phyloP scores from a whole-genome alignment of 1,139 yeast genomes.

The Candida glucosophila region DNA sequence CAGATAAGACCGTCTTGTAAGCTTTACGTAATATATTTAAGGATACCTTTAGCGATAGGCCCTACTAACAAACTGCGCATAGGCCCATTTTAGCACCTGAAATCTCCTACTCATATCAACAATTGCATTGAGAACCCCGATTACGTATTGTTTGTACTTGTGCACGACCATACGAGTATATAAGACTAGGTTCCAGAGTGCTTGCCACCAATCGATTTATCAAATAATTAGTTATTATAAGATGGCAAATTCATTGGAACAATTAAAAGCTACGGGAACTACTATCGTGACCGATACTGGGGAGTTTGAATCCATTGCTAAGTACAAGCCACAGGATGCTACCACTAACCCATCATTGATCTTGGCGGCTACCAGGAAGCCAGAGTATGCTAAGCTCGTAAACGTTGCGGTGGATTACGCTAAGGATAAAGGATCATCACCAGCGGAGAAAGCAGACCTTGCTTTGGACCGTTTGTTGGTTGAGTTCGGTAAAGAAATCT shows the following conservation, averaged over 20 bases:
- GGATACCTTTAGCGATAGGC: no score
- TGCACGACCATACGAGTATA: no score
- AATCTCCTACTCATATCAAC: no score
- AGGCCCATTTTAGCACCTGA: no score
- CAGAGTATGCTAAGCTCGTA: slow-evolving; percentile 81
- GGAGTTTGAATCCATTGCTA: slow-evolving; percentile 95
- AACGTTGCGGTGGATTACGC: slow-evolving; percentile 89
- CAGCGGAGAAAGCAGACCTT: slow-evolving; percentile 43
- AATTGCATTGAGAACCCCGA: no score
- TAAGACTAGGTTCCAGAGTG: no score
- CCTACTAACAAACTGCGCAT: no score
- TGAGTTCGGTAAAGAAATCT: slow-evolving; percentile 91
- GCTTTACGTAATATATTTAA: no score
- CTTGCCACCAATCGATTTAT: no score
- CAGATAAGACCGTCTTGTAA: no score
- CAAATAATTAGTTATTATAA: no score
- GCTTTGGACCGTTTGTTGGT: slow-evolving; percentile 91
- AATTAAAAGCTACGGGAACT: slow-evolving; percentile 91
- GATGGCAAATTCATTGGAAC: slow-evolving; percentile 71
- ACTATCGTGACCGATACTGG: slow-evolving; percentile 98
- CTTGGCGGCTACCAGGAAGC: slow-evolving; percentile 88
- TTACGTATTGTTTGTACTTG: no score
- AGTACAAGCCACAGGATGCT: slow-evolving; percentile 98
- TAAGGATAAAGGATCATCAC: slow-evolving; percentile 50
- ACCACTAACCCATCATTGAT: slow-evolving; percentile 98